A percentile compares a stretch with the other conserved stretches of the same genome.
Conservation (phyloP, 345 rosid species). For the Populus pruinosa region DNA sequence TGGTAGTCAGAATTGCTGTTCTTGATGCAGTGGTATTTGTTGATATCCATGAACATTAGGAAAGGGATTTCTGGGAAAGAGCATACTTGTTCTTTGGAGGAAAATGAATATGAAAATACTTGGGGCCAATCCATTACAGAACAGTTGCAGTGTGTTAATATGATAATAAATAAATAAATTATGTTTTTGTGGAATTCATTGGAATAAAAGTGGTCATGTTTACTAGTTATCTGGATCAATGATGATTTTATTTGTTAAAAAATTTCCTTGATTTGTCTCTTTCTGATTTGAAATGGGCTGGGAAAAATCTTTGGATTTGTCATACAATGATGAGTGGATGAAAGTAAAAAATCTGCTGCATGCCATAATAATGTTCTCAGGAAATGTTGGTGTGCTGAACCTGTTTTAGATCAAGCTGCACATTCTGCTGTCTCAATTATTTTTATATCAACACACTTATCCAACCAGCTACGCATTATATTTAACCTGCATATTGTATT, state of each 20-base stretch:
- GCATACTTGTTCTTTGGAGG: not conserved
- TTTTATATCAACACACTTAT: not conserved
- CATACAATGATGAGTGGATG: not conserved
- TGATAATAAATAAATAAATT: not conserved
- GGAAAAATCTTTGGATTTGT: not conserved
- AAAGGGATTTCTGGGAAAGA: not conserved
- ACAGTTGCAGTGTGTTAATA: not conserved
- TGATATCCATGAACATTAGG: not conserved
- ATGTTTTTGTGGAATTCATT: not conserved
- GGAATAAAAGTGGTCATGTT: not conserved
- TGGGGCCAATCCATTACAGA: not conserved
- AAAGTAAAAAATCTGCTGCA: not conserved
- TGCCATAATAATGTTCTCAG: not conserved
- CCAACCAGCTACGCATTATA: not conserved
- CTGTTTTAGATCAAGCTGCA: not conserved
- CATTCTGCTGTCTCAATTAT: not conserved
- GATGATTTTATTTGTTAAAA: not conserved
- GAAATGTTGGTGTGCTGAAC: not conserved
- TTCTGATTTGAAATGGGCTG: not conserved
- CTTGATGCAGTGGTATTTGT: not conserved
- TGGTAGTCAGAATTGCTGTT: not conserved
- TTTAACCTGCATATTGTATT: slow-evolving; percentile 5
- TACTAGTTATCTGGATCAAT: not conserved
- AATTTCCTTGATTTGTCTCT: not conserved
- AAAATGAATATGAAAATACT: not conserved